phyloP scores from a whole-genome alignment of 2,329 filamentous ascomycete genomes.

The Arthrobotrys sinensis region DNA sequence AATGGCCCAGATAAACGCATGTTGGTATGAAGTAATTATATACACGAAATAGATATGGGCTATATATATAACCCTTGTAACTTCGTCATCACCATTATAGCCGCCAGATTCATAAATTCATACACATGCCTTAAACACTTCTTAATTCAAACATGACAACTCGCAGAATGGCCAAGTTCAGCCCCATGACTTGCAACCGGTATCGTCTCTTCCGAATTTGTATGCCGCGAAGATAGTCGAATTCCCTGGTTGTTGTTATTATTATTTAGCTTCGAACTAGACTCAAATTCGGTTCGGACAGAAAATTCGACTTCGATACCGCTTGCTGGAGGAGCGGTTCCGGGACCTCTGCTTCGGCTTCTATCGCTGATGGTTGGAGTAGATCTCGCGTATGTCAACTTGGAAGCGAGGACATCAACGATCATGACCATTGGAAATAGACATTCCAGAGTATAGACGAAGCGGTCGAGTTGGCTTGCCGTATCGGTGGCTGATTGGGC shows the following conservation, averaged over 20 bases:
- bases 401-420: conserved; percentile 67
- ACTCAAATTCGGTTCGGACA: conserved; percentile 37
- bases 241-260: conserved; percentile 1
- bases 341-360: conserved; percentile 26
- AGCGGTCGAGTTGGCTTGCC: conserved; percentile 68
- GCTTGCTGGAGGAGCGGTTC: neutral
- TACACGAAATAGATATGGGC: too few relatives aligned
- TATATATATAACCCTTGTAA: too few relatives aligned
- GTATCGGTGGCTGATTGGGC: conserved; percentile 67
- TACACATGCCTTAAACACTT: neutral
- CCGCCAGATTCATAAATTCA: too few relatives aligned
- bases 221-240: conserved; percentile 21
- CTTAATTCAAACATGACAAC: conserved; percentile 33
- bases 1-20: neutral
- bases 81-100: too few relatives aligned
- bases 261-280: conserved; percentile 17
- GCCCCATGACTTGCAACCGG: conserved; percentile 46
- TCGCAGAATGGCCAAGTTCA: conserved; percentile 40
- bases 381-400: conserved; percentile 54
- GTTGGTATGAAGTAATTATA: too few relatives aligned
- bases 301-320: conserved; percentile 52
- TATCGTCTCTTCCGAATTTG: conserved; percentile 50
- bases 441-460: conserved; percentile 69
- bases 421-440: conserved; percentile 69
- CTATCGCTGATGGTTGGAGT: conserved; percentile 36